phyloP scores from a whole-genome alignment of 768 basidiomycete species.

The Boletus huronensis region DNA sequence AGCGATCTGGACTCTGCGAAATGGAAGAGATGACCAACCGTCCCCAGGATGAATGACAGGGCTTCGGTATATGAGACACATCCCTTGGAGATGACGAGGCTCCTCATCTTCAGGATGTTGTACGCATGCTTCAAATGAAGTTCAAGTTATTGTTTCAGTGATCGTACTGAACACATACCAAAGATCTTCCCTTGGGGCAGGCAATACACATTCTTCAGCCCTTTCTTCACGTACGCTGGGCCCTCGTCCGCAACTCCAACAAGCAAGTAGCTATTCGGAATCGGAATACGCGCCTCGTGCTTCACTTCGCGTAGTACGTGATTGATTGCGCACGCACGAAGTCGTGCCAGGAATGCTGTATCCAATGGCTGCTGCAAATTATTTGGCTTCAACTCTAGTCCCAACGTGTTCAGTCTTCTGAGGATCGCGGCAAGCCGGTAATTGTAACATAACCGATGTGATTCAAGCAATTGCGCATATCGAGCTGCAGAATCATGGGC shows the following conservation, averaged over 20 bases:
- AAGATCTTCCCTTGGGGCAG: constrained; percentile 61
- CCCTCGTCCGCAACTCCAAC: constrained; percentile 86
- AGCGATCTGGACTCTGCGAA: neutral
- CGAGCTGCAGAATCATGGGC: constrained; percentile 54
- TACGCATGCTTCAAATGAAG: constrained; percentile 47
- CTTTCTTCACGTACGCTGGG: constrained; percentile 52
- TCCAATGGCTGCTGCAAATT: constrained; percentile 38
- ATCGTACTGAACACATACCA: constrained; percentile 39
- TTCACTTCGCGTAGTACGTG: constrained; percentile 73
- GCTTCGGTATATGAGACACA: constrained; percentile 62
- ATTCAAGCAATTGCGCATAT: constrained; percentile 47
- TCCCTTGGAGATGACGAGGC: constrained; percentile 57
- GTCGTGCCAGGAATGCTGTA: constrained; percentile 52
- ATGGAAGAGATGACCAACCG: constrained; percentile 36
- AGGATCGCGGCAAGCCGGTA: constrained; percentile 54
- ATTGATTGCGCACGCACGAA: constrained; percentile 60
- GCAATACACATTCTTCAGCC: constrained; percentile 49
- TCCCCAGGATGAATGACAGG: constrained; percentile 78
- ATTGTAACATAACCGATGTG: constrained; percentile 41
- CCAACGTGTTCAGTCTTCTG: constrained; percentile 43
- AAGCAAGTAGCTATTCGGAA: constrained; percentile 64
- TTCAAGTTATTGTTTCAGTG: neutral
- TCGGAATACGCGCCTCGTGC: constrained; percentile 67
- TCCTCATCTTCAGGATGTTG: constrained; percentile 47
- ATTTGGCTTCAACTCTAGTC: constrained; percentile 45